Conservation (phyloP, 768 basidiomycete species). For the Collybia mongolica region DNA sequence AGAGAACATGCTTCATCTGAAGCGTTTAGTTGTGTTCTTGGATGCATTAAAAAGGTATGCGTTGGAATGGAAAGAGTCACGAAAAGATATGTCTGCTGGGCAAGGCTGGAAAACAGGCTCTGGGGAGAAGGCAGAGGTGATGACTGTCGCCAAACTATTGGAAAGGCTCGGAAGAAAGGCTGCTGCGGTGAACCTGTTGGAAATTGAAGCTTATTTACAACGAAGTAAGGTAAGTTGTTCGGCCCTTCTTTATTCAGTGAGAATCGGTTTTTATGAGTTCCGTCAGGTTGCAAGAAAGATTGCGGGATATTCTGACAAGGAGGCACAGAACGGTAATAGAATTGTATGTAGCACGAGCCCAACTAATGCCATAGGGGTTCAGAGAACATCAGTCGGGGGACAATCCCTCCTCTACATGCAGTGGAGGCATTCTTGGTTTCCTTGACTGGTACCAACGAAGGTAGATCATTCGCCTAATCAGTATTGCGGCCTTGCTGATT, state of each 20-base stretch:
- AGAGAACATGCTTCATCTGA: conserved; percentile 73
- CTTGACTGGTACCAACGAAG: conserved; percentile 76
- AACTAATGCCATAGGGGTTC: background rate
- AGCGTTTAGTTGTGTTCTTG: conserved; percentile 74
- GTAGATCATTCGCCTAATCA: conserved; percentile 28
- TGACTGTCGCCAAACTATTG: conserved; percentile 68
- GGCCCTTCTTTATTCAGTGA: background rate
- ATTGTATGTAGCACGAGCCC: background rate
- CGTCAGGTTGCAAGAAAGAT: conserved; percentile 72
- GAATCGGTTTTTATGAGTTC: background rate
- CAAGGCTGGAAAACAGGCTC: conserved; percentile 1
- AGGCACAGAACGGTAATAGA: conserved; percentile 41
- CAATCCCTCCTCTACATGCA: conserved; percentile 73
- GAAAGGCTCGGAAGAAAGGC: conserved; percentile 64
- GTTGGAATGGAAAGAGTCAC: conserved; percentile 48
- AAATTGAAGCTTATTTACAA: conserved; percentile 78
- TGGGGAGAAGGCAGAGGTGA: conserved; percentile 48
- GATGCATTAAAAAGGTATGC: conserved; percentile 63
- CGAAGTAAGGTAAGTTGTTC: conserved; percentile 70
- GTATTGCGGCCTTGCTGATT: background rate
- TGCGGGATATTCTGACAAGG: conserved; percentile 76
- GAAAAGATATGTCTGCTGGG: conserved; percentile 16
- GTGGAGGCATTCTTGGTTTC: conserved; percentile 80
- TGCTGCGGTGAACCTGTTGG: conserved; percentile 78
- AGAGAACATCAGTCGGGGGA: conserved; percentile 27